phyloP scores from a whole-genome alignment of 805 yeast species.

The Yarrowia divulgata region DNA sequence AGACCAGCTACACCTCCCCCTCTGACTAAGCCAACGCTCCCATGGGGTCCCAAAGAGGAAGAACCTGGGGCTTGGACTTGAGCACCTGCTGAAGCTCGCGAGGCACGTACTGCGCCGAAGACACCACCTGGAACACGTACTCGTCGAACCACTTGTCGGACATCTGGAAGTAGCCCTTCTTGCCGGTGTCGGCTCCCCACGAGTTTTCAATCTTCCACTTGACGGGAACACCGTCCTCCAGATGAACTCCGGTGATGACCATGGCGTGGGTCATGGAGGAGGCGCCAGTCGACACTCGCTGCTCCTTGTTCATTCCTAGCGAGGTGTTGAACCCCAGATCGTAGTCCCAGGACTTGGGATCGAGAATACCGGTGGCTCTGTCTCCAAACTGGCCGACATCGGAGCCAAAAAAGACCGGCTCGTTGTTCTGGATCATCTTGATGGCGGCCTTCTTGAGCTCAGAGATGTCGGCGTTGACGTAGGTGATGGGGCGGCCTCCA shows the following conservation, averaged over 20 bases:
- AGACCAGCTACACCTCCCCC: not conserved
- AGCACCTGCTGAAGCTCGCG: conserved; percentile 53
- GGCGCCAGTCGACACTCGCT: conserved; percentile 63
- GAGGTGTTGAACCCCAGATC: conserved; percentile 52
- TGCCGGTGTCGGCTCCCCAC: conserved; percentile 77
- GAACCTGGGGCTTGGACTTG: conserved; percentile 58
- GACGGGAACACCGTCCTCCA: conserved; percentile 68
- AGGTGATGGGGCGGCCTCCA: conserved; percentile 55
- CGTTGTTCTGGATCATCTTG: conserved; percentile 70
- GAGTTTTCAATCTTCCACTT: conserved; percentile 80
- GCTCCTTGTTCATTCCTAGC: conserved; percentile 31
- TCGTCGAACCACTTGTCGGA: conserved; percentile 77
- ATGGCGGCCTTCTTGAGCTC: conserved; percentile 67
- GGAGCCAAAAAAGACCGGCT: conserved; percentile 86
- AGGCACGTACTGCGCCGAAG: conserved; percentile 58
- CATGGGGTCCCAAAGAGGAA: conserved; percentile 83
- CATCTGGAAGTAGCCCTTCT: conserved; percentile 73
- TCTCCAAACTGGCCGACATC: conserved; percentile 84
- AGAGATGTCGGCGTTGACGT: conserved; percentile 72
- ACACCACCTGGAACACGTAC: conserved; percentile 75
- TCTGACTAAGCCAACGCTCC: conserved; percentile 65
- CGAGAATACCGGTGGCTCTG: conserved; percentile 72
- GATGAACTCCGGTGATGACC: conserved; percentile 81
- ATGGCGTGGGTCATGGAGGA: conserved; percentile 91
- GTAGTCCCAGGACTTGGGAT: conserved; percentile 72